These are phyloP conservation scores for Entomortierella beljakovae DNA, from an alignment of 192 early-diverging fungal species.

Conservation along the genomic window DNA sequence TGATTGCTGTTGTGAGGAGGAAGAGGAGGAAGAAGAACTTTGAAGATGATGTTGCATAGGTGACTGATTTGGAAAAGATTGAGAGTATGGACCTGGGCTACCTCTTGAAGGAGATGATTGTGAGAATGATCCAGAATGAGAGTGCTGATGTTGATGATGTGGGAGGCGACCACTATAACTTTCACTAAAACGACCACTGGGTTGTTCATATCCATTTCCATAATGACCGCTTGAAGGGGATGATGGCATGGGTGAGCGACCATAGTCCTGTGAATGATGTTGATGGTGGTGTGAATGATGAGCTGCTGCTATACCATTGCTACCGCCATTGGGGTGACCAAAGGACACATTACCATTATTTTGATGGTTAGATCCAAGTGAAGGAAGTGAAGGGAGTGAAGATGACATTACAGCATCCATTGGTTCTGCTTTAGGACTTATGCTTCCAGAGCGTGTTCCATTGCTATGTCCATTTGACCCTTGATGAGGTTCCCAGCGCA, in stretches of 20 bases:
- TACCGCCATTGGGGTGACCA: conserved; percentile 13
- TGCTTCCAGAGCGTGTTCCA: conserved; percentile 25
- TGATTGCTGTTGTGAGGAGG: conserved; percentile 25
- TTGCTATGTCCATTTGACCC: conserved; percentile 15
- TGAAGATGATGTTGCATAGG: conserved; percentile 17
- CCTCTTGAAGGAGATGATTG: conserved; percentile 22
- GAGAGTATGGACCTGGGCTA: conserved; percentile 40
- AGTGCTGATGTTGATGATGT: conserved; percentile 46
- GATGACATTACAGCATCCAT: conserved; percentile 47
- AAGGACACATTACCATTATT: conserved; percentile 10
- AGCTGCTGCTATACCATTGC: neutral
- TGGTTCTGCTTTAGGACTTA: conserved; percentile 44
- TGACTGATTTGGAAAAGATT: conserved; percentile 34
- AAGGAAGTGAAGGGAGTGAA: conserved; percentile 21
- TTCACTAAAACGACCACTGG: conserved; percentile 17
- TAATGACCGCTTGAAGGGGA: conserved; percentile 26
- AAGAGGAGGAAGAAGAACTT: conserved; percentile 7
- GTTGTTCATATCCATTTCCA: conserved; percentile 37
- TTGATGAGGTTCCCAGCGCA: conserved; percentile 48
- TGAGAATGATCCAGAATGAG: conserved; percentile 27
- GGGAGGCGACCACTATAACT: conserved; percentile 6
- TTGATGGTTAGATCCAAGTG: conserved; percentile 7
- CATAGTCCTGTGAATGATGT: conserved; percentile 49
- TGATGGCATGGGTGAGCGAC: conserved; percentile 24
- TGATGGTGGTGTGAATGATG: conserved; percentile 31